Percentiles rank a stretch among this genome's conserved stretches.
These are phyloP conservation scores for Parathielavia appendiculata DNA, from an alignment of 495 filamentous ascomycete species.

Conservation along the genomic window DNA sequence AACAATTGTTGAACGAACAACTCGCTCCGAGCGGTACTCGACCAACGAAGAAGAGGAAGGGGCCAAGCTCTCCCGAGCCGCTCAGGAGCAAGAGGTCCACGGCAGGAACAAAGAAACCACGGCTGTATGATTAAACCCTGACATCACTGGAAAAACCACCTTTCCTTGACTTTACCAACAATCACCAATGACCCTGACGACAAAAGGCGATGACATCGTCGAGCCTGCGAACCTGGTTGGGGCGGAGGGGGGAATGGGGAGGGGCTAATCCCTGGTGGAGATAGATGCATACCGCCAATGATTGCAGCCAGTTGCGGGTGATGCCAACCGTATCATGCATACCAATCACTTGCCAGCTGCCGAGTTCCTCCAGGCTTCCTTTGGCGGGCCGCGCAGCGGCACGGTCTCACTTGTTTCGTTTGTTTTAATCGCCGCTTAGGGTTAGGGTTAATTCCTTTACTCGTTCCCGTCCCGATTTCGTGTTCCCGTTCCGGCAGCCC, in stretches of 20 bases:
- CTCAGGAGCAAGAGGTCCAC: slow-evolving; percentile 4
- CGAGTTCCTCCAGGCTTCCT: no score
- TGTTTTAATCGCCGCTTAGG: slow-evolving; percentile 5
- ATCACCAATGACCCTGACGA: neutral
- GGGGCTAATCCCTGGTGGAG: no score
- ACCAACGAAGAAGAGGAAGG: slow-evolving; percentile 3
- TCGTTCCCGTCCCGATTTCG: slow-evolving; percentile 13
- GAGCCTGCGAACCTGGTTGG: no score
- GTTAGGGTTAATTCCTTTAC: slow-evolving; percentile 17
- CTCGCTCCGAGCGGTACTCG: neutral
- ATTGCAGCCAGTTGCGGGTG: no score
- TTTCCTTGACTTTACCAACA: neutral
- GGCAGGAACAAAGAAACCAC: slow-evolving; percentile 1
- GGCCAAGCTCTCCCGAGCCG: slow-evolving; percentile 8
- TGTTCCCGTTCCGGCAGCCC: slow-evolving; percentile 13
- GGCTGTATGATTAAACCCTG: slow-evolving; percentile 5
- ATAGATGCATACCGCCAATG: no score
- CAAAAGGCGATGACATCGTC: no score
- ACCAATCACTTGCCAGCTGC: no score
- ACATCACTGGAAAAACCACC: neutral
- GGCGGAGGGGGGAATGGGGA: no score
- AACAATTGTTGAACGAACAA: neutral
- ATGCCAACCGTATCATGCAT: no score
- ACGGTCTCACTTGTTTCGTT: neutral
- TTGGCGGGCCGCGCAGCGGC: no score